Evolutionary conservation across 805 yeast species (phyloP).

Genomic region (Lipomyces mesembrius): DNA sequence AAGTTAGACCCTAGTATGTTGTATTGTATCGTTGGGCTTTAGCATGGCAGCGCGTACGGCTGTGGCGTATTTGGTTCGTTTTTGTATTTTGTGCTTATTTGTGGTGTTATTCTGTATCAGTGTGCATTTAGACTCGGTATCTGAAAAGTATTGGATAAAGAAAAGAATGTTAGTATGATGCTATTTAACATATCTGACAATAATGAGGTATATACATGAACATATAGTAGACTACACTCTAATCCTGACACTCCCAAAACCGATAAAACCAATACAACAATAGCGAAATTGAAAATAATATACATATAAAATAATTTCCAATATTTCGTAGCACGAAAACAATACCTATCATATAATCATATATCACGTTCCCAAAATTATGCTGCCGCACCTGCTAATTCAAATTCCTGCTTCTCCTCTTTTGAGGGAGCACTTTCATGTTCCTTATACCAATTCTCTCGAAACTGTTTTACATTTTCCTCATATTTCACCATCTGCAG

Average conservation of each 20-base stretch:
- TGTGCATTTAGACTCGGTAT: background rate
- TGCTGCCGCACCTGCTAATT: constrained; percentile 19
- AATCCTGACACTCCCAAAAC: background rate
- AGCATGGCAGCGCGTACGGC: background rate
- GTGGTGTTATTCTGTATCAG: background rate
- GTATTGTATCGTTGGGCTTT: background rate
- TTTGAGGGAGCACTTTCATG: constrained; percentile 43
- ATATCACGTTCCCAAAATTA: background rate
- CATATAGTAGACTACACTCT: background rate
- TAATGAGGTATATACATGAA: background rate
- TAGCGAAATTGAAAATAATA: constrained; percentile 2
- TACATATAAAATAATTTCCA: constrained; percentile 6
- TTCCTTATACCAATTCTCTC: constrained; percentile 48
- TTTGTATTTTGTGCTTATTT: background rate
- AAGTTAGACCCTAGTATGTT: background rate
- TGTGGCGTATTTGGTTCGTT: background rate
- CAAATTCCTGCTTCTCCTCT: constrained; percentile 39
- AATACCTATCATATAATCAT: too few relatives aligned
- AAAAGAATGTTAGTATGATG: background rate
- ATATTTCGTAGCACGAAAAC: background rate
- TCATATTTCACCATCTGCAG: constrained; percentile 44
- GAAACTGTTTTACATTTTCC: constrained; percentile 47
- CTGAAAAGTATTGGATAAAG: background rate
- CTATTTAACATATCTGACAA: background rate
- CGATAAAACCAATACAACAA: background rate